Conservation (phyloP, 192 early-diverging fungal genomes). For the Neocallimastix lanati region DNA sequence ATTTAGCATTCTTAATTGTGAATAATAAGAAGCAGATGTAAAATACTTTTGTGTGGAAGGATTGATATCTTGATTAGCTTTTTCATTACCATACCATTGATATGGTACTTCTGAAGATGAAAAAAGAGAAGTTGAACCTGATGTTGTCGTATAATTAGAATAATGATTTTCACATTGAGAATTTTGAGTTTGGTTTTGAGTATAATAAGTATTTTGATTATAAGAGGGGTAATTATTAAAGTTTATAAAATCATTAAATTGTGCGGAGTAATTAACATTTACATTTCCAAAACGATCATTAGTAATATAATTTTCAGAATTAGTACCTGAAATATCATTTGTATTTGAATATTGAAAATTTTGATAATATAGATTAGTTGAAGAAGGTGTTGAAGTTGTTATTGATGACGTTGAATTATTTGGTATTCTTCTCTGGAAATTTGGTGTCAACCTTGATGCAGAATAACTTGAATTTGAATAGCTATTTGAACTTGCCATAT, state of each 20-base stretch:
- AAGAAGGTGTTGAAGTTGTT: not conserved
- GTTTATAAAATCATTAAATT: not conserved
- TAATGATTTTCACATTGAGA: not conserved
- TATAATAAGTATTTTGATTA: not conserved
- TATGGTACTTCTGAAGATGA: not conserved
- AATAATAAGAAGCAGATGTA: not conserved
- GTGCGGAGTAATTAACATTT: not conserved
- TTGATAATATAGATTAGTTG: not conserved
- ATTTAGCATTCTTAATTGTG: not conserved
- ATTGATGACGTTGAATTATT: not conserved
- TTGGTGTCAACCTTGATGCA: not conserved
- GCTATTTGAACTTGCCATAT: not conserved
- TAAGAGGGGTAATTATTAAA: not conserved
- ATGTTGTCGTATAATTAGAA: not conserved
- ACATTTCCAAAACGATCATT: not conserved
- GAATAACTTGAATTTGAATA: not conserved
- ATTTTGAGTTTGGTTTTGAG: not conserved
- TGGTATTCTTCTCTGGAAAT: not conserved
- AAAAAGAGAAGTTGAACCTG: not conserved
- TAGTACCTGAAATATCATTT: not conserved
- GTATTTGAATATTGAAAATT: not conserved
- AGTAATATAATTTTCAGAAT: not conserved
- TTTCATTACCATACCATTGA: not conserved
- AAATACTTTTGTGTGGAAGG: not conserved
- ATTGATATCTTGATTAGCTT: not conserved